These are phyloP conservation scores for Purpureocillium lavendulum DNA, from an alignment of 2,329 filamentous ascomycete genomes.

Conservation along the genomic window DNA sequence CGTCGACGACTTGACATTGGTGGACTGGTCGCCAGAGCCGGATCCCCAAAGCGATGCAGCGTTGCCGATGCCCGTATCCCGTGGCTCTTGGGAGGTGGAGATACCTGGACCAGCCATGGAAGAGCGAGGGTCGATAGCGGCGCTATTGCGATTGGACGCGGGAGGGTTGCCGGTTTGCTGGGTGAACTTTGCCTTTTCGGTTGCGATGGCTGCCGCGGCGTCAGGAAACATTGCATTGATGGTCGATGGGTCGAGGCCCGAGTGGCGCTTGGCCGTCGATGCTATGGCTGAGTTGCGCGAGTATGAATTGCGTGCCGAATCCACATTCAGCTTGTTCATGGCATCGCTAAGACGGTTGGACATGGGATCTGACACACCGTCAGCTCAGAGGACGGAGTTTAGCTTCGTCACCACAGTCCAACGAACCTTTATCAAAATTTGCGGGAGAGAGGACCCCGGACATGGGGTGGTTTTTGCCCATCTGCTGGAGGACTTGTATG, in stretches of 20 bases:
- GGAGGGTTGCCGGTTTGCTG: conserved; percentile 88
- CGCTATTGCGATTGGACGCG: conserved; percentile 87
- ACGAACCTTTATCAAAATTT: conserved; percentile 88
- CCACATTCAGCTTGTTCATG: conserved; percentile 89
- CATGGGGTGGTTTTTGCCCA: conserved; percentile 98
- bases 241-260: conserved; percentile 82
- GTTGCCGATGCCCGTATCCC: conserved; percentile 16
- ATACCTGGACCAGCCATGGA: conserved; percentile 72
- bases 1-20: conserved; percentile 64
- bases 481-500: conserved; percentile 96
- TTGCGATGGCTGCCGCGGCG: conserved; percentile 94
- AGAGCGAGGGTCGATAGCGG: conserved; percentile 65
- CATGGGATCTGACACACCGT: conserved; percentile 68
- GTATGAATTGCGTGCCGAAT: conserved; percentile 79
- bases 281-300: conserved; percentile 67
- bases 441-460: conserved; percentile 89
- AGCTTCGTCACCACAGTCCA: not conserved
- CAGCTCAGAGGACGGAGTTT: conserved; percentile 4
- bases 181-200: conserved; percentile 95
- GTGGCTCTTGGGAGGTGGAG: conserved; percentile 40
- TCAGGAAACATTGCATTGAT: conserved; percentile 99
- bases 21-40: conserved; percentile 40
- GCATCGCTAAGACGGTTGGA: conserved; percentile 91
- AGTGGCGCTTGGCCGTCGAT: conserved; percentile 73
- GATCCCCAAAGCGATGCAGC: conserved; percentile 67